Evolutionary conservation across 768 basidiomycete genomes (phyloP).

Genomic region (Floccularia luteovirens): DNA sequence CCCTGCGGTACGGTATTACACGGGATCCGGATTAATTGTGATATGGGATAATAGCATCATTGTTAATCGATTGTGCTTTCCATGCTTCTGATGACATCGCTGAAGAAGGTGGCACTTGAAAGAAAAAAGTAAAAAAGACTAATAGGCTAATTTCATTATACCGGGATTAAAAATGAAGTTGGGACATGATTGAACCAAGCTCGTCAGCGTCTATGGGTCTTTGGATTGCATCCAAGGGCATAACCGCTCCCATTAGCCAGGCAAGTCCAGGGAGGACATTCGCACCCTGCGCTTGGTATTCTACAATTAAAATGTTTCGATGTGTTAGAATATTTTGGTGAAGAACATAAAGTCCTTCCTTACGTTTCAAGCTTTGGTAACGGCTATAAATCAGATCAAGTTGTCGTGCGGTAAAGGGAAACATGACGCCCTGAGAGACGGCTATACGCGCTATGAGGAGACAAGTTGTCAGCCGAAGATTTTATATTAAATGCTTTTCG

Average conservation of each 20-base stretch:
- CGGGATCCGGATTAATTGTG: too few species aligned
- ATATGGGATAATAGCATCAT: too few species aligned
- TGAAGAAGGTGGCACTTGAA: too few species aligned
- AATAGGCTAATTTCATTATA: background rate
- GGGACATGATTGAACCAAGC: constrained; percentile 24
- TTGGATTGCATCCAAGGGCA: constrained; percentile 30
- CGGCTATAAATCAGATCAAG: constrained; percentile 28
- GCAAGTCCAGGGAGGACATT: constrained; percentile 22
- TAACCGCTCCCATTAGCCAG: constrained; percentile 35
- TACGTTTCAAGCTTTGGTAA: constrained; percentile 29
- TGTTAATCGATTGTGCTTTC: too few species aligned
- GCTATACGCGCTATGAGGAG: constrained; percentile 18
- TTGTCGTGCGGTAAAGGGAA: constrained; percentile 27
- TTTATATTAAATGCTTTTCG: background rate
- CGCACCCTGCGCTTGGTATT: constrained; percentile 19
- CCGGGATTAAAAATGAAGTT: constrained; percentile 12
- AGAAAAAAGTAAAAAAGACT: too few species aligned
- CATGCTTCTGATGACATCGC: too few species aligned
- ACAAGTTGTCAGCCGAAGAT: constrained; percentile 6
- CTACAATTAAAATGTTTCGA: constrained; percentile 12
- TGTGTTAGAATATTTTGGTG: background rate
- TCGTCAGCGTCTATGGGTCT: constrained; percentile 18
- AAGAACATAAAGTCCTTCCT: constrained; percentile 4
- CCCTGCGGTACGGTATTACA: too few species aligned
- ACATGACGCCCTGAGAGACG: constrained; percentile 20